Percentiles rank a stretch among this genome's conserved stretches.
phyloP scores from a whole-genome alignment of 768 basidiomycete species.

The Termitomyces sp. region DNA sequence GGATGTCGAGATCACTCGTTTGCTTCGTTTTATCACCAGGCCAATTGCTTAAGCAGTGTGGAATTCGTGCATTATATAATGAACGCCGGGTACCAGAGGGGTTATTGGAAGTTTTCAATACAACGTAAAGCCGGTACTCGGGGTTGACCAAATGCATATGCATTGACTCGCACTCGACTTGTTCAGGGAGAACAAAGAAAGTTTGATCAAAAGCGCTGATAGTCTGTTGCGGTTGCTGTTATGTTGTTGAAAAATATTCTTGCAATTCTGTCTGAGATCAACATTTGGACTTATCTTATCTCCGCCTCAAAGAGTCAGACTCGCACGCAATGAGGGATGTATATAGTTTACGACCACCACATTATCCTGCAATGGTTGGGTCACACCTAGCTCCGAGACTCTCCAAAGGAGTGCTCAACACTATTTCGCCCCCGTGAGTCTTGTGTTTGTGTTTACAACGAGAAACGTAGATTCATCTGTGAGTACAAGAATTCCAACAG shows the following conservation, averaged over 20 bases:
- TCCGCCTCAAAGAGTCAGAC: neutral
- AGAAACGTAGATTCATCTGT: neutral
- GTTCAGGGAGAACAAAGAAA: neutral
- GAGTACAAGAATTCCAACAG: constrained; percentile 44
- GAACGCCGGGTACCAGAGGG: neutral
- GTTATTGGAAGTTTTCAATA: neutral
- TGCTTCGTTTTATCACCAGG: neutral
- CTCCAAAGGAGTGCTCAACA: constrained; percentile 34
- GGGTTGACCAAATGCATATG: neutral
- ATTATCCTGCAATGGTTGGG: constrained; percentile 4
- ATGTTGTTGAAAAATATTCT: neutral
- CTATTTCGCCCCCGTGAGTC: constrained; percentile 43
- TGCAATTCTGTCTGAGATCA: too few relatives aligned
- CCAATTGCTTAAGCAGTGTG: neutral
- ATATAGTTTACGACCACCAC: neutral
- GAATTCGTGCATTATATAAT: neutral
- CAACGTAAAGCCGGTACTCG: neutral
- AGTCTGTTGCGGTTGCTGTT: neutral
- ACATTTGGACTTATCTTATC: too few relatives aligned
- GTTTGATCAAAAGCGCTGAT: neutral
- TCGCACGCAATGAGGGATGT: neutral
- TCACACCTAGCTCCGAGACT: constrained; percentile 26
- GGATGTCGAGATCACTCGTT: neutral
- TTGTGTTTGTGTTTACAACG: too few relatives aligned
- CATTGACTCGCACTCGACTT: neutral